Evolutionary conservation across 2,329 filamentous ascomycete genomes (phyloP), one percentile per base, ranked within the genome.

Genomic region (Teratosphaeria pseudoeucalypti): DNA sequence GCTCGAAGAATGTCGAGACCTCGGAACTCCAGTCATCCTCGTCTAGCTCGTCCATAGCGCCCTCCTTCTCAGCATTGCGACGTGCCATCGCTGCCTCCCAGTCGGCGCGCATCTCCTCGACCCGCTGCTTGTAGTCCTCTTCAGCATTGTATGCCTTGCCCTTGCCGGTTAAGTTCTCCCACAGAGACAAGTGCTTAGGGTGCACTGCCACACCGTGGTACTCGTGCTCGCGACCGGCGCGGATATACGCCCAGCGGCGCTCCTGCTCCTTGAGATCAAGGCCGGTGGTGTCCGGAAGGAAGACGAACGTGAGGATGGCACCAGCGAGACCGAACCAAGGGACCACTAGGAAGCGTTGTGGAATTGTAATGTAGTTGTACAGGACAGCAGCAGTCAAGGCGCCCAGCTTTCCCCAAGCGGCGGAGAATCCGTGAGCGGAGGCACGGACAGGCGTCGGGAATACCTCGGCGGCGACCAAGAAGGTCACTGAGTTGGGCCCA

Each of bases 221-320:
- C 55, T 96, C 90, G 34, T 84, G 63, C 66, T 86, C 86, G 61
- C 85, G 85, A 62, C 90, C 91, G 2, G 84, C 79, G 61, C 90
- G 87, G 73, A 97, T 90, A 76, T 87, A 96, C 59, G 81, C 77
- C 92, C 92, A 97, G 70, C 92, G 86, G 64, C 92, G 89, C 77
- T 97, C 92, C 77, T 96, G 92, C 76, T 97, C 92, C 81, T 96
- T 95, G 63, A 97, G 85, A 72, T 97, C 92, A 47, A 97, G 87
- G 59, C 92, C 92, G 10, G 92, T 96, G 68, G 92, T 97, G 73
- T 97, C 92, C n/a, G 92, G 92, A 34, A 97, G 85, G 82, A 90
- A 97, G 68, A 95, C 65, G 66, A 78, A 85, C 52, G 92, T 96
- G 61, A 96, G 75, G 32, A 96, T 66, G 78, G 94, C 89, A 67